Evolutionary conservation across 768 basidiomycete species (phyloP), one percentile per base, ranked within the genome.

Genomic region (Kwoniella newhampshirensis): DNA sequence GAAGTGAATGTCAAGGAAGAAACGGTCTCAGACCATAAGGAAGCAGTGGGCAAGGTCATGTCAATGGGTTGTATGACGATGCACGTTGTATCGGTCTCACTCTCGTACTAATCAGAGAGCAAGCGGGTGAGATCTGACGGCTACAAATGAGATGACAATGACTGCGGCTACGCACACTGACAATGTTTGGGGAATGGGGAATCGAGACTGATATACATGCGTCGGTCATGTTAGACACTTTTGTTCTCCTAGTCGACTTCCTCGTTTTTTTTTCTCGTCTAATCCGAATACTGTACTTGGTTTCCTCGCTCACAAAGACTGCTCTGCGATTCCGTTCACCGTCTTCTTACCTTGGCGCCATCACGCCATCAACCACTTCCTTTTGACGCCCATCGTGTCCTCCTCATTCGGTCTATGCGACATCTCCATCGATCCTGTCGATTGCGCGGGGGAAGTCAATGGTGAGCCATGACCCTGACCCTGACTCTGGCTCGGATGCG

Each of bases 371-470:
- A 63, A 51, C 61, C 61, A 63, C 18, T 48, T 43, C 57, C 58
- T 63, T 37, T 57, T 18, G 4, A 62, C 56, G 2, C 60, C 60
- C 60, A 62, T 62, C 9, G 60, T 37, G 44, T 62, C 60, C 20
- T 48, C 45, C 17, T 7, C 44, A n/a, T 57, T 39, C 1, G 41
- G 28, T 5, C 43, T 26, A 41, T 62, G 60, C 1, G 30, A 21
- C 53, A 59, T 40, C 25, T 55, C 30, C 8, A 23, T n/a, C n/a
- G n/a, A n/a, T n/a, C n/a, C 51, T 2, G 9, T 11, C 8, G 39
- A 21, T 40, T 20, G 25, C 36, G 43, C 42, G 2, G 47, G 21
- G 8, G 17, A 25, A n/a, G 18, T 13, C 42, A 45, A 23, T 15
- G 6, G 32, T 32, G 32, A 6, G 32, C 53, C 36, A 43, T 21